A percentile compares a stretch with the other conserved stretches of the same genome.
Evolutionary conservation across 2,329 filamentous ascomycete genomes (phyloP).

Genomic region (Fusarium cicatricum): DNA sequence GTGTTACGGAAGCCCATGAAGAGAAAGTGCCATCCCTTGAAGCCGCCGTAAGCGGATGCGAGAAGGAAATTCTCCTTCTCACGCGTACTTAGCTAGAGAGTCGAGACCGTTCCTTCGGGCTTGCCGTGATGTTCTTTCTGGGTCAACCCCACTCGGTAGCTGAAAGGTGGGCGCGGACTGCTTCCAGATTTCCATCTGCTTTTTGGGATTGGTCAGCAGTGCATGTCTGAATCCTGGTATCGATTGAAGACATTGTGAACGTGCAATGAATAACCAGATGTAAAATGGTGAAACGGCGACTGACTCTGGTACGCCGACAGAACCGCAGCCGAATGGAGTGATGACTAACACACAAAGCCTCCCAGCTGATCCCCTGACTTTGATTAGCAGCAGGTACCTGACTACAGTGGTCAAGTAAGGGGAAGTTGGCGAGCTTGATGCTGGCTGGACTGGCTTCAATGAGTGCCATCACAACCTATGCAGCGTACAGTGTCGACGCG

Average conservation of each 20-base stretch:
- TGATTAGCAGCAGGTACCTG: background rate
- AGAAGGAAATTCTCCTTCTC: slow-evolving; percentile 10
- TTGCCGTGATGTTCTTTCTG: slow-evolving; percentile 37
- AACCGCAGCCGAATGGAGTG: too few relatives aligned
- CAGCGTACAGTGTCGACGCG: too few relatives aligned
- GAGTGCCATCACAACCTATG: background rate
- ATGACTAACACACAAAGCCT: background rate
- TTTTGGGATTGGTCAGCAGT: background rate
- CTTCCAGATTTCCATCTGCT: background rate
- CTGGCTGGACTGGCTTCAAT: background rate
- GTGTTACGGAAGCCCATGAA: background rate
- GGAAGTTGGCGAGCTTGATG: background rate
- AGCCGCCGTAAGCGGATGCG: slow-evolving; percentile 27
- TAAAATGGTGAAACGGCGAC: slow-evolving; percentile 5
- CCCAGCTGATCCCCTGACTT: background rate
- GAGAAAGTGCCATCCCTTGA: slow-evolving; percentile 8
- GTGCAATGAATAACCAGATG: background rate
- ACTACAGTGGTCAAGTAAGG: background rate
- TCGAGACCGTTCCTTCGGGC: slow-evolving; percentile 44
- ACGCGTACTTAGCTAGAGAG: slow-evolving; percentile 18
- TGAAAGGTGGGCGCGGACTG: slow-evolving; percentile 37
- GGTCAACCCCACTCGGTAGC: slow-evolving; percentile 38
- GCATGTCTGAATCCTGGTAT: slow-evolving; percentile 1
- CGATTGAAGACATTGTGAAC: slow-evolving; percentile 4
- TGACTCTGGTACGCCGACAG: background rate